Evolutionary conservation across 306 rosid species (phyloP), one percentile per base, ranked within the genome.

Genomic region (Glycyrrhiza uralensis): DNA sequence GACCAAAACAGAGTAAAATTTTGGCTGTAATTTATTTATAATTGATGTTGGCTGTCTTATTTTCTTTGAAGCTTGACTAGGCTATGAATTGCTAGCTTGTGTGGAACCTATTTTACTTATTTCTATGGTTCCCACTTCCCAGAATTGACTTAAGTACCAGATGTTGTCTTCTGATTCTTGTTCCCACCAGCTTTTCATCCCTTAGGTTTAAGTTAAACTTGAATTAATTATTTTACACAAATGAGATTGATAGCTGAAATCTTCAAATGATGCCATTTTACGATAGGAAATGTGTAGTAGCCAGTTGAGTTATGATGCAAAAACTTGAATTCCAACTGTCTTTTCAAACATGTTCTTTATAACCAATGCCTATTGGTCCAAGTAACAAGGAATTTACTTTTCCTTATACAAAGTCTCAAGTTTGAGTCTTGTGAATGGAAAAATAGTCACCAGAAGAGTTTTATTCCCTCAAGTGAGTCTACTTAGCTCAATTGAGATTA

Each of bases 171-270:
- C 12, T 69, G 41, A 50, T 76, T 69, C 12, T 44, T 75, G 23
- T 59, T 80, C 22, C 55, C 4, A 62, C 29, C 46, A 57, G 20
- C 39, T 54, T 72, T 76, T 76, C 66, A 46, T 30, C 41, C 58
- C 51, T 46, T 15, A 28, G 38, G 36, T 51, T 28, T 32, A 38
- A 39, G 69, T 22, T 62, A 22, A 6, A 12, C 44, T 59, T 66
- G 69, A 24, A 41, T 45, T 35, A 14, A 28, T 52, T 29, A 44
- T 44, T 47, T 69, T 69, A 70, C 30, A 19, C 30, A 23, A 24
- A 35, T 15, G 74, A 56, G 69, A 46, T 66, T 58, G 59, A 32
- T 39, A 22, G 24, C 77, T 20, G n/a, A 55, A 58, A 59, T 58
- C 66, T 36, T 68, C 47, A 9, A 6, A 15, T 32, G 63, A 58